Percentiles rank a stretch among this genome's conserved stretches.
Conservation (phyloP, 257 asterid genomes). For the Forsythia viridissima region DNA sequence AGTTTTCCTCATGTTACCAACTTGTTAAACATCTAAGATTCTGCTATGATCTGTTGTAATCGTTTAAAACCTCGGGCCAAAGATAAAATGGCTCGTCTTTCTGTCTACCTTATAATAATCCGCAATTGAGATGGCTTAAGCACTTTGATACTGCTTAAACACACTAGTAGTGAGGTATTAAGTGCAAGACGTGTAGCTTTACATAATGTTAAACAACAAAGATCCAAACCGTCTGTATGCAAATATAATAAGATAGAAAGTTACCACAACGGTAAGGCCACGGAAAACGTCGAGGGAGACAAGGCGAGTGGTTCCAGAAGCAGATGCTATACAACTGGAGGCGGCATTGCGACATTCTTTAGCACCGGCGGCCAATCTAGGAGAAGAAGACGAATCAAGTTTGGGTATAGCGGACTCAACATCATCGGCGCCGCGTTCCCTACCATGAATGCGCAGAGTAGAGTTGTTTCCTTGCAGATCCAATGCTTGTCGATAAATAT, state of each 20-base stretch:
- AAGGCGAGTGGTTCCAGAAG: constrained; percentile 38
- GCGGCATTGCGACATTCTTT: neutral
- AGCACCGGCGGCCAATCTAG: neutral
- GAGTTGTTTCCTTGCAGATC: constrained; percentile 27
- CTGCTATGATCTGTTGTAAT: neutral
- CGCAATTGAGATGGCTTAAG: too few species aligned
- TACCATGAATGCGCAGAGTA: constrained; percentile 26
- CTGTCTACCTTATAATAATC: neutral
- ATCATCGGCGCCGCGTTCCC: constrained; percentile 14
- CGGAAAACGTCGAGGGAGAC: constrained; percentile 64
- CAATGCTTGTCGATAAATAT: constrained; percentile 24
- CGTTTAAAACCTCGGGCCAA: neutral
- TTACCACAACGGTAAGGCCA: constrained; percentile 60
- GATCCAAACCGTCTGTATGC: neutral
- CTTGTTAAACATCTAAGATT: neutral
- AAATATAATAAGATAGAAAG: neutral
- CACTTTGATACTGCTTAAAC: too few species aligned
- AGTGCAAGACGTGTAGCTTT: too few species aligned
- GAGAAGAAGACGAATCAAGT: constrained; percentile 23
- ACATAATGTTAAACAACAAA: too few species aligned
- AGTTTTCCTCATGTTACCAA: neutral
- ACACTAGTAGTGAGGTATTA: too few species aligned
- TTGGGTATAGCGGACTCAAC: constrained; percentile 31
- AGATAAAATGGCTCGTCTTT: neutral
- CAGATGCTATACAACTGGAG: neutral